These are phyloP conservation scores for Yarrowia sp. DNA, from an alignment of 805 yeast genomes.

Conservation along the genomic window DNA sequence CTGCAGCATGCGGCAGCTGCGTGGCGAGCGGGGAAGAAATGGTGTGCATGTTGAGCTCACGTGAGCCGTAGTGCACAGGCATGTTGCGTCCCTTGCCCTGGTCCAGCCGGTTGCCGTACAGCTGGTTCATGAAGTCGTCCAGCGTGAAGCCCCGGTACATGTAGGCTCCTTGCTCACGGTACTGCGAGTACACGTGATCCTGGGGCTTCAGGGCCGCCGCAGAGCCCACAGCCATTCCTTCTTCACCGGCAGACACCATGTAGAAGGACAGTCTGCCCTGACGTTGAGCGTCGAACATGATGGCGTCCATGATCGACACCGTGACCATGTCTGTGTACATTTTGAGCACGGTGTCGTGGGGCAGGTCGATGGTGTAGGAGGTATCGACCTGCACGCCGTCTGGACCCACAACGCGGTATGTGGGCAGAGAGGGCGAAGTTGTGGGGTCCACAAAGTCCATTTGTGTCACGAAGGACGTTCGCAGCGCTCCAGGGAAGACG, in stretches of 20 bases:
- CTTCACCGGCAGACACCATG: conserved; percentile 42
- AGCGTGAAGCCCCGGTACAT: conserved; percentile 38
- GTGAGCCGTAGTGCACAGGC: conserved; percentile 40
- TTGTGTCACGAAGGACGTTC: background rate
- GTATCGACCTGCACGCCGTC: conserved; percentile 36
- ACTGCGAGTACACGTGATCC: conserved; percentile 39
- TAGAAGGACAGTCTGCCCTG: conserved; percentile 40
- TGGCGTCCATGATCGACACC: conserved; percentile 37
- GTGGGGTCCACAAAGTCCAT: conserved; percentile 29
- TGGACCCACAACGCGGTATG: conserved; percentile 36
- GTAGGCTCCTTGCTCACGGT: conserved; percentile 39
- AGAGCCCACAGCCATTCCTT: conserved; percentile 40
- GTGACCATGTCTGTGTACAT: conserved; percentile 40
- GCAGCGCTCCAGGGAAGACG: conserved; percentile 13
- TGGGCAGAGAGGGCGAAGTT: conserved; percentile 31
- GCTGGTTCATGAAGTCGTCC: conserved; percentile 38
- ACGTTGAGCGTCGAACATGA: conserved; percentile 41
- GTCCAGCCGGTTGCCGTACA: conserved; percentile 37
- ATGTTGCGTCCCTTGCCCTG: conserved; percentile 38
- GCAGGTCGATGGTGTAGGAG: conserved; percentile 32
- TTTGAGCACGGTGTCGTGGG: conserved; percentile 33
- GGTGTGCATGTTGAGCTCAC: conserved; percentile 38
- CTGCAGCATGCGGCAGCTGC: conserved; percentile 41
- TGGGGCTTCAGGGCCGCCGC: conserved; percentile 38
- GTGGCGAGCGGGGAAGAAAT: conserved; percentile 40